phyloP scores from a whole-genome alignment of 345 rosid species.

The Trapa incisa region DNA sequence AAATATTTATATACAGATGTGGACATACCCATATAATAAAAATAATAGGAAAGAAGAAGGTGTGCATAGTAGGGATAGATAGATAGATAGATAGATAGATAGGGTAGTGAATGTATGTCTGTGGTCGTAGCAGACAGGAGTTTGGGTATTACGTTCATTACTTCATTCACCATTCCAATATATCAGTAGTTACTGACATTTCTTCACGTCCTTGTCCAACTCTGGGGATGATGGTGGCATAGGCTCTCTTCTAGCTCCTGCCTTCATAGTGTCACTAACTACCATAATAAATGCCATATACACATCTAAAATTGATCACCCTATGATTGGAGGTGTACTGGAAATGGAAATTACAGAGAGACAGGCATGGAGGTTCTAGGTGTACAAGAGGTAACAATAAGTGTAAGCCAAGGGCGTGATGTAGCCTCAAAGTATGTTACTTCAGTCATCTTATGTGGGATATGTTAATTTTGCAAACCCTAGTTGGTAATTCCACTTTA shows the following conservation, averaged over 20 bases:
- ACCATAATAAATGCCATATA: not conserved
- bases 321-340: not conserved
- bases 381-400: too few species aligned
- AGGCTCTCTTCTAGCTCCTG: not conserved
- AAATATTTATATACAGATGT: not conserved
- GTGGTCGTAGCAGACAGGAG: not conserved
- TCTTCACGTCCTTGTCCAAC: not conserved
- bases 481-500: too few species aligned
- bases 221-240: not conserved
- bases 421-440: too few species aligned
- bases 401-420: too few species aligned
- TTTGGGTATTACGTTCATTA: constrained; percentile 5
- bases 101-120: not conserved
- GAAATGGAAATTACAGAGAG: not conserved
- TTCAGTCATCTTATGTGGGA: too few species aligned
- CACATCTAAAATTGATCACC: not conserved
- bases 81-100: not conserved
- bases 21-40: not conserved
- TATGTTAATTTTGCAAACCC: too few species aligned
- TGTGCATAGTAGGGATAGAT: not conserved
- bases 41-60: too few species aligned
- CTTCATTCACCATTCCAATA: not conserved
- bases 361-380: too few species aligned
- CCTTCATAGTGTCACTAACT: not conserved
- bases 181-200: not conserved